phyloP scores from a whole-genome alignment of 179 eudicot genomes.

The Silene vulgaris region DNA sequence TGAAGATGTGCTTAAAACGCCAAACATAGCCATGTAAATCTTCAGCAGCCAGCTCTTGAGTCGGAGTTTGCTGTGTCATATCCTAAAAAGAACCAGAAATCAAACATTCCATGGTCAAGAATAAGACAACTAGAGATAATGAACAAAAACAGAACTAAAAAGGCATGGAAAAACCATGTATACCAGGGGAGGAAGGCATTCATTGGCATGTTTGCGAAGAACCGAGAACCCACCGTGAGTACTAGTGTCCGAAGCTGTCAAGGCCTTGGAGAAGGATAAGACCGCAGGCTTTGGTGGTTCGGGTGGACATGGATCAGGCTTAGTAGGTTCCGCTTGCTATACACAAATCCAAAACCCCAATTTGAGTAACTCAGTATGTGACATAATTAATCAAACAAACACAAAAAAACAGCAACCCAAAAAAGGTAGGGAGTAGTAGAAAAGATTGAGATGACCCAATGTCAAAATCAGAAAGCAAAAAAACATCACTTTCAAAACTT shows the following conservation, averaged over 20 bases:
- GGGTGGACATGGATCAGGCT: slow-evolving; percentile 31
- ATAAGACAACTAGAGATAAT: neutral
- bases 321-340: slow-evolving; percentile 38
- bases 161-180: neutral
- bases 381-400: slow-evolving; percentile 6
- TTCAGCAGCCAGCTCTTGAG: slow-evolving; percentile 57
- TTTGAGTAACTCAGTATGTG: neutral
- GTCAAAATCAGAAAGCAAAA: slow-evolving; percentile 22
- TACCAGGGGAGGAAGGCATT: slow-evolving; percentile 75
- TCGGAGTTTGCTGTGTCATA: slow-evolving; percentile 54
- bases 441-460: slow-evolving; percentile 18
- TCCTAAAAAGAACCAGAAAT: slow-evolving; percentile 36
- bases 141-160: neutral
- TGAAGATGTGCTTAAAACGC: slow-evolving; percentile 60
- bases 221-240: slow-evolving; percentile 74
- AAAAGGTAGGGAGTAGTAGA: slow-evolving; percentile 9
- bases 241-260: slow-evolving; percentile 73
- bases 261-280: slow-evolving; percentile 48
- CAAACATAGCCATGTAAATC: slow-evolving; percentile 59
- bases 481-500: slow-evolving; percentile 33
- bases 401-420: slow-evolving; percentile 10
- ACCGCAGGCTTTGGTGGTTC: slow-evolving; percentile 39
- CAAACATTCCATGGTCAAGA: neutral
- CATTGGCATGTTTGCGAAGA: slow-evolving; percentile 57
- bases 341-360: slow-evolving; percentile 23